phyloP scores from a whole-genome alignment of 805 yeast species.

The Metschnikowia lunata region DNA sequence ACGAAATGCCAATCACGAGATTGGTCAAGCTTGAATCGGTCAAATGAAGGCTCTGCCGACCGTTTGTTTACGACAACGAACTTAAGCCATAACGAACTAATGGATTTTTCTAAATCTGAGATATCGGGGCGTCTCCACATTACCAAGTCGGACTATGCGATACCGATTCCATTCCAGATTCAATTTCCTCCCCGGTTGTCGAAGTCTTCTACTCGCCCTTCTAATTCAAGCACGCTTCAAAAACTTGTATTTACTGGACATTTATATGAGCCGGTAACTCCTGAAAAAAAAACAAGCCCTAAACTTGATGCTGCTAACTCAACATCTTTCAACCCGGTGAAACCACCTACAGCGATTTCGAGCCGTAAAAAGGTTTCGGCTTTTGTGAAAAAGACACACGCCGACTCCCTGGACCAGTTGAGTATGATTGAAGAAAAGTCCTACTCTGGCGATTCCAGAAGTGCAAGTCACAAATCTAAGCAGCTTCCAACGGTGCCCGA shows the following conservation, averaged over 20 bases:
- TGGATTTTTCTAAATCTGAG: conserved; percentile 31
- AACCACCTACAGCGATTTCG: conserved; percentile 26
- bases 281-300: not conserved
- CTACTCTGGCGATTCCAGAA: conserved; percentile 24
- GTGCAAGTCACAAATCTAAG: conserved; percentile 24
- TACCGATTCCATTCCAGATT: conserved; percentile 42
- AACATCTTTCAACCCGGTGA: conserved; percentile 6
- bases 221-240: not conserved
- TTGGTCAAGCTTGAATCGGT: conserved; percentile 17
- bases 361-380: conserved; percentile 27
- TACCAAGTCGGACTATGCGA: conserved; percentile 24
- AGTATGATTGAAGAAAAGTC: conserved; percentile 42
- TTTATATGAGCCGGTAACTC: conserved; percentile 34
- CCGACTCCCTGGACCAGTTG: conserved; percentile 30
- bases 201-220: not conserved
- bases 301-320: not conserved
- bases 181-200: conserved; percentile 39
- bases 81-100: conserved; percentile 23
- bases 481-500: conserved; percentile 6
- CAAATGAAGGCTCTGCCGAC: conserved; percentile 10
- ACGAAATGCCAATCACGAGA: conserved; percentile 21
- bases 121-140: conserved; percentile 35
- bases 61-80: conserved; percentile 24
- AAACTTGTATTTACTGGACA: conserved; percentile 32
- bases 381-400: conserved; percentile 17